phyloP scores from a whole-genome alignment of 1,139 yeast species.

The Zygosaccharomyces sapae region DNA sequence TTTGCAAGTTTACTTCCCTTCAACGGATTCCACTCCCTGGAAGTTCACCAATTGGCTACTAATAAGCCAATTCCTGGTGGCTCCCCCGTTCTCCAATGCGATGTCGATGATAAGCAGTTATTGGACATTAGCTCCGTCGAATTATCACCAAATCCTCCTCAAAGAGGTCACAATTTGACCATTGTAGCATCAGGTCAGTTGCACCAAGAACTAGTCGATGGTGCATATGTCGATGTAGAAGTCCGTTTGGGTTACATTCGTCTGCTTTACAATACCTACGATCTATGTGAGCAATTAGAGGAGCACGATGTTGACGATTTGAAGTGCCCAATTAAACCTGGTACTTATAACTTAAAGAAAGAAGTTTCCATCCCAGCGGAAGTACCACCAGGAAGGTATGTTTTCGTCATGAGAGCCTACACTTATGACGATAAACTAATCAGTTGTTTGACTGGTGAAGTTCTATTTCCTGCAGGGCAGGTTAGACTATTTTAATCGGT shows the following conservation, averaged over 20 bases:
- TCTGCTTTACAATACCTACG: slow-evolving; percentile 78
- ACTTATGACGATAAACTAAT: slow-evolving; percentile 75
- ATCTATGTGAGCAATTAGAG: slow-evolving; percentile 79
- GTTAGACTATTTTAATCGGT: neutral
- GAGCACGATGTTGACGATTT: slow-evolving; percentile 63
- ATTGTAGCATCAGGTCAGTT: slow-evolving; percentile 69
- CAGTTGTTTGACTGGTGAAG: slow-evolving; percentile 80
- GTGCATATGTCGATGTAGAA: slow-evolving; percentile 90
- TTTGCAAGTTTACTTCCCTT: slow-evolving; percentile 2
- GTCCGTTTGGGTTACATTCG: slow-evolving; percentile 90
- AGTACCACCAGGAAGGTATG: slow-evolving; percentile 92
- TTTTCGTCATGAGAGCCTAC: slow-evolving; percentile 83
- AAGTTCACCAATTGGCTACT: slow-evolving; percentile 5
- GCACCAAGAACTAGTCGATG: slow-evolving; percentile 56
- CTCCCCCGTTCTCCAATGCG: slow-evolving; percentile 80
- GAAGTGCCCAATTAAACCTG: slow-evolving; percentile 71
- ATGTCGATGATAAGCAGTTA: slow-evolving; percentile 56
- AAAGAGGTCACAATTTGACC: slow-evolving; percentile 72
- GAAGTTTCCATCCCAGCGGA: slow-evolving; percentile 81
- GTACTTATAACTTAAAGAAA: slow-evolving; percentile 61
- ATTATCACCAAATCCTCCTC: slow-evolving; percentile 83
- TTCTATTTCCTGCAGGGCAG: slow-evolving; percentile 48
- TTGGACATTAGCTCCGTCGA: slow-evolving; percentile 57
- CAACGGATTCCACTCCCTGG: neutral
- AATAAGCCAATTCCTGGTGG: slow-evolving; percentile 82